These are phyloP conservation scores for Penicillium bialowiezense DNA, from an alignment of 495 filamentous ascomycete species.

Conservation along the genomic window DNA sequence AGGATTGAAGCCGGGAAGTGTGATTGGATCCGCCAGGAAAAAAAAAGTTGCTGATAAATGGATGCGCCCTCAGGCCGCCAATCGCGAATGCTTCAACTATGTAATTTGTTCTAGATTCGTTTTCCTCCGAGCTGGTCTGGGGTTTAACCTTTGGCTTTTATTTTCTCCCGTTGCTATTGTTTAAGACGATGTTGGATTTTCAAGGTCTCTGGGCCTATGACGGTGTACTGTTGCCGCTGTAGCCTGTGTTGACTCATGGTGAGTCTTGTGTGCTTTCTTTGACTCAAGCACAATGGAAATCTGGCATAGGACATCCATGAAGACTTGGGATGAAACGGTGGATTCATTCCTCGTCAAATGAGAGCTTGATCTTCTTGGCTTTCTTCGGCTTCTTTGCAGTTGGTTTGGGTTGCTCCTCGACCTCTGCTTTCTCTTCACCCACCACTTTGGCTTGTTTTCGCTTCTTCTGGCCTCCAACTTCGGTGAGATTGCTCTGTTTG, in stretches of 20 bases:
- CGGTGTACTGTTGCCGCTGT: neutral
- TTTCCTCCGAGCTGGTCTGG: no score
- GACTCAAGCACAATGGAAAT: neutral
- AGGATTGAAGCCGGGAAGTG: slow-evolving; percentile 16
- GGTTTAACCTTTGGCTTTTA: no score
- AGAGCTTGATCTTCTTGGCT: slow-evolving; percentile 48
- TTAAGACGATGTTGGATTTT: no score
- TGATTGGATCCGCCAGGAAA: slow-evolving; percentile 9
- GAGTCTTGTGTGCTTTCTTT: slow-evolving; percentile 10
- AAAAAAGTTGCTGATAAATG: slow-evolving; percentile 28
- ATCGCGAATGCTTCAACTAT: neutral
- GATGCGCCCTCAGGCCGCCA: neutral
- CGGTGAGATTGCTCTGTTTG: slow-evolving; percentile 39
- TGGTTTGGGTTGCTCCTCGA: slow-evolving; percentile 25
- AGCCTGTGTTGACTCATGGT: slow-evolving; percentile 23
- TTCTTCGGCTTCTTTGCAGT: slow-evolving; percentile 38
- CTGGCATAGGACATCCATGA: neutral
- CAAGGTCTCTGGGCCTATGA: neutral
- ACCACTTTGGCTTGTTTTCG: slow-evolving; percentile 45
- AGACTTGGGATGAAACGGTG: neutral
- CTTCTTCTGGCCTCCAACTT: slow-evolving; percentile 42
- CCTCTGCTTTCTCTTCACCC: slow-evolving; percentile 28
- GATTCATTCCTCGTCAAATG: slow-evolving; percentile 38
- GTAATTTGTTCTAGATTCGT: no score
- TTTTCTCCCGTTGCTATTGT: no score